phyloP scores from a whole-genome alignment of 164 flowering plant species.

The Saururus chinensis region DNA sequence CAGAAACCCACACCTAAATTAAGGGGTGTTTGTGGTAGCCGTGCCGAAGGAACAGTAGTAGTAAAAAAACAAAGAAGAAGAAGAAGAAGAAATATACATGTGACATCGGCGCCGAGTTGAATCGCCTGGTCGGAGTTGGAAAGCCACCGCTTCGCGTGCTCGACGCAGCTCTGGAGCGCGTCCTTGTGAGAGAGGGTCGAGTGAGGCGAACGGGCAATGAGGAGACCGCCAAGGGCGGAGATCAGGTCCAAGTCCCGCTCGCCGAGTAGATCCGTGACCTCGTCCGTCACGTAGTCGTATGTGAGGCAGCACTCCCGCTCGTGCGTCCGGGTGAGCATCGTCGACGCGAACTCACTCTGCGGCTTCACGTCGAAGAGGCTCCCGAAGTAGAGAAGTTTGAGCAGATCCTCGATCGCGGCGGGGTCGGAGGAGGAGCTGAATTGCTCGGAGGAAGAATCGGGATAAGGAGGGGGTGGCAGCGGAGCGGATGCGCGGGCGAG shows the following conservation, averaged over 20 bases:
- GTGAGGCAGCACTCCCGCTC: constrained; percentile 90
- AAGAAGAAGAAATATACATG: constrained; percentile 39
- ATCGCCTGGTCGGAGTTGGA: constrained; percentile 48
- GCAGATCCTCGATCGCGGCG: constrained; percentile 43
- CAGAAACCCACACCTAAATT: neutral
- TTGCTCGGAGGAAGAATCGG: neutral
- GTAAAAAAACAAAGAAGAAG: neutral
- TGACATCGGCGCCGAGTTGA: constrained; percentile 31
- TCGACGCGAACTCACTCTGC: constrained; percentile 61
- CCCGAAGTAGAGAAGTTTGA: constrained; percentile 70
- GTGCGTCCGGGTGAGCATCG: constrained; percentile 66
- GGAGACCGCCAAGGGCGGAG: constrained; percentile 41
- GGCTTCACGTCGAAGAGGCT: constrained; percentile 71
- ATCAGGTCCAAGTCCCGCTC: constrained; percentile 83
- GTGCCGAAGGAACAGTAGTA: too few relatives aligned
- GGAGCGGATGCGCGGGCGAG: constrained; percentile 16
- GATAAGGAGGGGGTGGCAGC: neutral
- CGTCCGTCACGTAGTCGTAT: constrained; percentile 91
- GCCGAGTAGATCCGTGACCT: constrained; percentile 68
- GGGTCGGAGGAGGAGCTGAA: neutral
- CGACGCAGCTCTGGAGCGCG: constrained; percentile 60
- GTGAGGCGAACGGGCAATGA: constrained; percentile 61
- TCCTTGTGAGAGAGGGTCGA: constrained; percentile 70
- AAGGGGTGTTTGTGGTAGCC: too few relatives aligned
- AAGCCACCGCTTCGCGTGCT: constrained; percentile 85